Conservation (phyloP, 192 early-diverging fungal genomes). For the Backusella tuberculispora region DNA sequence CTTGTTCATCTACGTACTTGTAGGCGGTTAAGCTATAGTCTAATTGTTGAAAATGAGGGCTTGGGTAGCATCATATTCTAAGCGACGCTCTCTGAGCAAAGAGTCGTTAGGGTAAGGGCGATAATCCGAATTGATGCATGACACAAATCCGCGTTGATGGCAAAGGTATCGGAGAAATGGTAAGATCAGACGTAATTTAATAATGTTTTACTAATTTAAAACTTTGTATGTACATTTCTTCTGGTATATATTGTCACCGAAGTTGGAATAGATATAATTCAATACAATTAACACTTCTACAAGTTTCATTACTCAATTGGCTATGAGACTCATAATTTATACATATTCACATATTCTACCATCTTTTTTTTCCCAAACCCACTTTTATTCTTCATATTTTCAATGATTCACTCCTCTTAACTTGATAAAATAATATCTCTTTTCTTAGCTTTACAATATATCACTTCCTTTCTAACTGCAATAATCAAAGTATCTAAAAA, state of each 20-base stretch:
- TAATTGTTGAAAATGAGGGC: constrained; percentile 19
- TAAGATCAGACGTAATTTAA: constrained; percentile 15
- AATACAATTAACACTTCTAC: constrained; percentile 20
- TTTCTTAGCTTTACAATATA: constrained; percentile 17
- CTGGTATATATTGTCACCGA: constrained; percentile 18
- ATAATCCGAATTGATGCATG: constrained; percentile 20
- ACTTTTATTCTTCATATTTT: constrained; percentile 17
- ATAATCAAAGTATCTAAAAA: constrained; percentile 11
- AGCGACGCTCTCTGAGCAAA: constrained; percentile 16
- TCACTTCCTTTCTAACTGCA: constrained; percentile 16
- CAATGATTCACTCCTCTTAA: constrained; percentile 18
- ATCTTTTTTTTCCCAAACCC: constrained; percentile 10
- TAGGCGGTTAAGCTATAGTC: constrained; percentile 21
- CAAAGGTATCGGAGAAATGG: constrained; percentile 17
- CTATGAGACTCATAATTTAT: constrained; percentile 18
- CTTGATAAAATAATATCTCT: constrained; percentile 21
- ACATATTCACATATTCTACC: constrained; percentile 20
- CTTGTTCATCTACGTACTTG: constrained; percentile 15
- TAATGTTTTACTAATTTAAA: constrained; percentile 18
- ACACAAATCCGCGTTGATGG: constrained; percentile 14
- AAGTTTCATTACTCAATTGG: constrained; percentile 19
- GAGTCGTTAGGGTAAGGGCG: constrained; percentile 19
- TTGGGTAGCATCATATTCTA: constrained; percentile 20
- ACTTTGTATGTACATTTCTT: constrained; percentile 18
- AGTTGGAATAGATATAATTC: constrained; percentile 6